phyloP scores from a whole-genome alignment of 202 grass and related monocot genomes.

The Panicum virgatum region DNA sequence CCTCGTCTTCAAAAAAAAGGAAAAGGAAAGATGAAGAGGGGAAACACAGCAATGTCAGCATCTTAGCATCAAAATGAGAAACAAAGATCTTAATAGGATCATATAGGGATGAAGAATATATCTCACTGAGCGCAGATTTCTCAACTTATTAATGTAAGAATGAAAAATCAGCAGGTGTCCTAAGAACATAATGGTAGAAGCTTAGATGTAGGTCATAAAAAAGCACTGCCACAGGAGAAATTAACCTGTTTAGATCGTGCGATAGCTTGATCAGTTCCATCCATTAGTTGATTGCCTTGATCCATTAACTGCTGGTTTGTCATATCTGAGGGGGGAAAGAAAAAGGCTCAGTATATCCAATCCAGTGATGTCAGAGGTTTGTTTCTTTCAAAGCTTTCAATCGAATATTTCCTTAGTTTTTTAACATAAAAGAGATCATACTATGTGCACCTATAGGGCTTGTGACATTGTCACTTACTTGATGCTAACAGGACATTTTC shows the following conservation, averaged over 20 bases:
- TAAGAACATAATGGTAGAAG: conserved; percentile 16
- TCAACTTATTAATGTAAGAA: conserved; percentile 8
- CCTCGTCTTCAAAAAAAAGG: background rate
- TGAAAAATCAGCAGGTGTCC: conserved; percentile 10
- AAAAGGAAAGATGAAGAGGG: background rate
- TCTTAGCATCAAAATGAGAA: background rate
- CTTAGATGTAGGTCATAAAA: background rate
- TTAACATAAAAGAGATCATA: conserved; percentile 11
- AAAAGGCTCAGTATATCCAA: conserved; percentile 16
- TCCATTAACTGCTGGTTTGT: conserved; percentile 93
- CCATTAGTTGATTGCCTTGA: conserved; percentile 68
- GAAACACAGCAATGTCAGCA: background rate
- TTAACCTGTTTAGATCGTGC: conserved; percentile 92
- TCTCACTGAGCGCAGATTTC: background rate
- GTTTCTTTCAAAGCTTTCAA: conserved; percentile 25
- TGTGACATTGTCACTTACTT: conserved; percentile 50
- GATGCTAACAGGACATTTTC: conserved; percentile 85
- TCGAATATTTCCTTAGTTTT: conserved; percentile 5
- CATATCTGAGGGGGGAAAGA: conserved; percentile 64
- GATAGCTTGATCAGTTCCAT: conserved; percentile 94
- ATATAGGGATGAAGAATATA: background rate
- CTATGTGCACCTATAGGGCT: conserved; percentile 10
- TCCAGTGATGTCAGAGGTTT: background rate
- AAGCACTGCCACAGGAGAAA: background rate
- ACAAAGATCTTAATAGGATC: background rate